Conservation (phyloP, 2,329 filamentous ascomycete species). For the Achaetomium macrosporum region DNA sequence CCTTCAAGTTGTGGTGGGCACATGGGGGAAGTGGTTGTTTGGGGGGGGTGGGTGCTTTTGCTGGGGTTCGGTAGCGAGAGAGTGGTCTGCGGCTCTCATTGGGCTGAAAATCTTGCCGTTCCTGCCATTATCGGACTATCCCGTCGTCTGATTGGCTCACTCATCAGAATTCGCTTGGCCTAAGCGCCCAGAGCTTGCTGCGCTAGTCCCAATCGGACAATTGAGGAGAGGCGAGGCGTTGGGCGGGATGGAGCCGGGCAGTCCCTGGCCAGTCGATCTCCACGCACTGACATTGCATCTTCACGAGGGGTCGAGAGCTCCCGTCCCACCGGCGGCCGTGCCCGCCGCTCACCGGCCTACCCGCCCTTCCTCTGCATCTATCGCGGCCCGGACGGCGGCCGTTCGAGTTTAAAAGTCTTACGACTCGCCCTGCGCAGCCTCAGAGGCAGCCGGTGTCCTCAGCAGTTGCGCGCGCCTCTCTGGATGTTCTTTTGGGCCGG, state of each 20-base stretch:
- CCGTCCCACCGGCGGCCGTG: neutral
- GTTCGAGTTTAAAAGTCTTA: neutral
- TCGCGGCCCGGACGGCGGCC: too few species aligned
- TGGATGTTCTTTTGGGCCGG: neutral
- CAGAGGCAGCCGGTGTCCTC: constrained; percentile 10
- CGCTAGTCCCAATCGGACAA: constrained; percentile 20
- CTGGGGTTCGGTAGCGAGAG: constrained; percentile 16
- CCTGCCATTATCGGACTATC: constrained; percentile 23
- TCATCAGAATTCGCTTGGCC: constrained; percentile 12
- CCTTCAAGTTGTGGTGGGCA: constrained; percentile 7
- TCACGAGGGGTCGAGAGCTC: too few species aligned
- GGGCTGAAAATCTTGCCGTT: constrained; percentile 28
- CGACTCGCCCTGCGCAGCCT: neutral
- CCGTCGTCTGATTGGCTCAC: constrained; percentile 26
- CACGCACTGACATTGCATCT: neutral
- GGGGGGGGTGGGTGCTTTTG: constrained; percentile 2
- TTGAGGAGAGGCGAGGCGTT: neutral
- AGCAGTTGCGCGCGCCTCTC: neutral
- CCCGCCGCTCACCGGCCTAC: constrained; percentile 5
- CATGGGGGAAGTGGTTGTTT: neutral
- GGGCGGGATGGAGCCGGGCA: constrained; percentile 12
- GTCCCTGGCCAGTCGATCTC: constrained; percentile 8
- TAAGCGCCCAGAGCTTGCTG: constrained; percentile 24
- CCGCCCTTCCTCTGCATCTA: neutral
- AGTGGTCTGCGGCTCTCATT: constrained; percentile 23